Conservation (phyloP, 1,139 yeast genomes). For the Diutina pseudorugosa region DNA sequence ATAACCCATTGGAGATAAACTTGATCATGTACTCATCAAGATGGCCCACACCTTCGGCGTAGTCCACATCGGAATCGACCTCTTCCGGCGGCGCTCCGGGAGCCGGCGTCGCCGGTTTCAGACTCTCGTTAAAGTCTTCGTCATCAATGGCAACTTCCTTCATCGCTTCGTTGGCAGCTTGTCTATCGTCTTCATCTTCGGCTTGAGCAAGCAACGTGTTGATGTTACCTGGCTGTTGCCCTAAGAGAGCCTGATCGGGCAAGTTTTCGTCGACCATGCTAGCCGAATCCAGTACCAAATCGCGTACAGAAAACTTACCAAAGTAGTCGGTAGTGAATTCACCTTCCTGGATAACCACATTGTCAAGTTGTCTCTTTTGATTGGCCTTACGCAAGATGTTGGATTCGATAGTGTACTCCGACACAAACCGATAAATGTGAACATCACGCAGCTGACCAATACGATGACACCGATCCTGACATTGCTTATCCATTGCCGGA, state of each 20-base stretch:
- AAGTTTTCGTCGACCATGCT: slow-evolving; percentile 18
- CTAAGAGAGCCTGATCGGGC: slow-evolving; percentile 24
- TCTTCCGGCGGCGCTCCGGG: slow-evolving; percentile 15
- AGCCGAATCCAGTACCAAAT: slow-evolving; percentile 60
- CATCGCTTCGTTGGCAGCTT: slow-evolving; percentile 85
- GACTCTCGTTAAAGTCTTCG: slow-evolving; percentile 58
- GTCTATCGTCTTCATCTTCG: slow-evolving; percentile 92
- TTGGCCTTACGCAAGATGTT: slow-evolving; percentile 90
- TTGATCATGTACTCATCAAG: slow-evolving; percentile 90
- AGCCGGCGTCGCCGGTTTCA: slow-evolving; percentile 17
- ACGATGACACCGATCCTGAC: slow-evolving; percentile 98
- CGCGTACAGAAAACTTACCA: slow-evolving; percentile 80
- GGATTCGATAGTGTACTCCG: slow-evolving; percentile 93
- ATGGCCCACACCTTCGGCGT: slow-evolving; percentile 71
- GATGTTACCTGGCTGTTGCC: slow-evolving; percentile 29
- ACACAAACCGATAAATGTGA: slow-evolving; percentile 90
- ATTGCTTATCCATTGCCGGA: slow-evolving; percentile 98
- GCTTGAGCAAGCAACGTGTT: slow-evolving; percentile 73
- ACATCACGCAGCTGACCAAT: slow-evolving; percentile 98
- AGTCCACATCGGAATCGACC: slow-evolving; percentile 34
- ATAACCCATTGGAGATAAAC: background rate
- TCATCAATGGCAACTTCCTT: slow-evolving; percentile 75
- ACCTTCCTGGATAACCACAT: slow-evolving; percentile 95
- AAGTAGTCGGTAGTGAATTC: slow-evolving; percentile 96
- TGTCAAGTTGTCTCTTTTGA: slow-evolving; percentile 89